Base-by-base conservation (phyloP, 1,284 basidiomycete species). In the Heterobasidion irregulare region DNA sequence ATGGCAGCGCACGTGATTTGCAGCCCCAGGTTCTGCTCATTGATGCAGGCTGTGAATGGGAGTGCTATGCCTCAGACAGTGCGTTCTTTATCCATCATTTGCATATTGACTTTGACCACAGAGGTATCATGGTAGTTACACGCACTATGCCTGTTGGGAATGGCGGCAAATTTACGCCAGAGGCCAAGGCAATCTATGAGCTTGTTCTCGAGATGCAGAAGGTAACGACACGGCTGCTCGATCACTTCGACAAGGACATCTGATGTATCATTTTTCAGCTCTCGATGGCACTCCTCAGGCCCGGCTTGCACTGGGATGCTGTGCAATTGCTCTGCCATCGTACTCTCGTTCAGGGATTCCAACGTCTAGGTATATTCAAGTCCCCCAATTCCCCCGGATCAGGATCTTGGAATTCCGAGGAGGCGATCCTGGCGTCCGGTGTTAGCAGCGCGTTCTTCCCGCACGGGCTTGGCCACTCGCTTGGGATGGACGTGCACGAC, bases 31-130 rank as follows among this genome's bases (percentile, higher is more conserved):
- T 94, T 3, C 75, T 97, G 5, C 79, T 96, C 44, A 93, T 96
- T 58, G 94, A 97, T 64, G 93, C 93, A 1, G 92, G 93, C 0
- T 93, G 92, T 64, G 94, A 97, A 70, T 94, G 84, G 84, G 76
- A 83, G 47, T 88, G 82, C 66, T 90, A 93, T 62, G 87, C 86
- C 0, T 79, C 86, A 0, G 90, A 93, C 65, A 90, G 81, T 75
- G 61, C 64, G 80, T 66, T 2, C 3, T 12, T 12, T 15, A 16
- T 26, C 6, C 50, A 36, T 47, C 2, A 1, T 34, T 18, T 34
- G 8, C 13, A 33, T 4, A 15, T 47, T 53, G 12, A 56, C 38
- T 33, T 18, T 52, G 36, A 10, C 32, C 7, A 48, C 26, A 16
- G 7, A 48, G 2, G 12, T 50, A 6, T 15, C 9, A 26, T 26